These are phyloP conservation scores for Tilletia setariae DNA, from an alignment of 1,284 basidiomycete species.

Conservation along the genomic window DNA sequence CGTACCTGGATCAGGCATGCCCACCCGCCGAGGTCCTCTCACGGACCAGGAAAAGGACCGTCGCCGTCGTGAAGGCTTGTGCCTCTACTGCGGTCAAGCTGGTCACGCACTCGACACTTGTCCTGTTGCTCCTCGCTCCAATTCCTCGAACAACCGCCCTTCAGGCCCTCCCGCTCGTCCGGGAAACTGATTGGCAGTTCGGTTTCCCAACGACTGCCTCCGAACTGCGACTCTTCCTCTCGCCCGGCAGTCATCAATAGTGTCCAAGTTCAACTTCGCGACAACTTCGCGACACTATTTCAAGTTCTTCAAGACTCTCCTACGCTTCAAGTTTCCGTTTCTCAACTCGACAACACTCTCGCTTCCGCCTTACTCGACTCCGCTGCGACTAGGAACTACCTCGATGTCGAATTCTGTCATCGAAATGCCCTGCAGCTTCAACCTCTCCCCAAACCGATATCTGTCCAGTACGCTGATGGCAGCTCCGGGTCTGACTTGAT, in stretches of 20 bases:
- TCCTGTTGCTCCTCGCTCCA: not conserved
- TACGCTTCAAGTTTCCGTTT: not conserved
- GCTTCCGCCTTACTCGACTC: not conserved
- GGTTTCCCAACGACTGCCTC: not conserved
- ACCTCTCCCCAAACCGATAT: not conserved
- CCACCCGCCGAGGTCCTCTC: not conserved
- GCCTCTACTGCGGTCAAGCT: too few species aligned
- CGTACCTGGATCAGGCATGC: not conserved
- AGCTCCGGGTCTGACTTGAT: not conserved
- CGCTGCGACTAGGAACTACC: not conserved
- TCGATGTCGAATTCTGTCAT: not conserved
- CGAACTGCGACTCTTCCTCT: not conserved
- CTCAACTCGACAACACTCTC: not conserved
- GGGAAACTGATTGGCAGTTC: slow-evolving; percentile 6
- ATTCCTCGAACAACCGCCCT: not conserved
- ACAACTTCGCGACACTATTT: not conserved
- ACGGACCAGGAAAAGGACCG: not conserved
- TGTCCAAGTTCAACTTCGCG: not conserved
- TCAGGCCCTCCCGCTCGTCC: not conserved
- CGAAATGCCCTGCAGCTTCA: not conserved
- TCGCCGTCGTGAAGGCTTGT: slow-evolving; percentile 9
- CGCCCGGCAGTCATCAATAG: not conserved
- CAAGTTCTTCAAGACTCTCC: not conserved
- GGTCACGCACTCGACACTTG: not conserved
- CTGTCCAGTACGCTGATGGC: too few species aligned